Conservation (phyloP, 495 filamentous ascomycete species). For the Neurospora africana region DNA sequence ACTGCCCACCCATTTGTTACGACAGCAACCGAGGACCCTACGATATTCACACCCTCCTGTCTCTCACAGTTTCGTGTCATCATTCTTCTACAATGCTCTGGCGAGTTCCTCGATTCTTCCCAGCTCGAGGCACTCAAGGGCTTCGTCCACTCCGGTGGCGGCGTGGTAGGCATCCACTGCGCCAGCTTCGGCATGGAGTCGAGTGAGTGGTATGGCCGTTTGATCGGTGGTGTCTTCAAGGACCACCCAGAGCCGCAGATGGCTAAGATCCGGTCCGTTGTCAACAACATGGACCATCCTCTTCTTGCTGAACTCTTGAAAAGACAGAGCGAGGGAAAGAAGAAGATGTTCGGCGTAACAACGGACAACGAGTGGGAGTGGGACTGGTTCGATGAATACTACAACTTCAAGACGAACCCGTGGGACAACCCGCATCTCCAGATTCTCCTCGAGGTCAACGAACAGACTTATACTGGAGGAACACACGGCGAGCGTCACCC, state of each 20-base stretch:
- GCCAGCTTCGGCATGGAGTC: conserved; percentile 23
- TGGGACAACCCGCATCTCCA: conserved; percentile 5
- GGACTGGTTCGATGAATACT: conserved; percentile 33
- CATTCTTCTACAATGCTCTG: conserved; percentile 26
- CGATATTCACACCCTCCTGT: conserved; percentile 14
- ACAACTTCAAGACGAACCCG: conserved; percentile 27
- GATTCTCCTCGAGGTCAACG: conserved; percentile 23
- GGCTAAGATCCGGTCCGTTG: conserved; percentile 6
- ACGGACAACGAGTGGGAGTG: conserved; percentile 1
- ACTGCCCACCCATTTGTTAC: conserved; percentile 9
- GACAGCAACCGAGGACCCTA: conserved; percentile 22
- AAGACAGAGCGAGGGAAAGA: not conserved
- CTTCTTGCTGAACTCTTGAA: conserved; percentile 14
- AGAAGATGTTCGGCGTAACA: not conserved
- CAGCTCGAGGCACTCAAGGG: conserved; percentile 20
- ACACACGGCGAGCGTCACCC: conserved; percentile 22
- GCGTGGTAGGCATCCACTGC: conserved; percentile 29
- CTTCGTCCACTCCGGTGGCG: conserved; percentile 23
- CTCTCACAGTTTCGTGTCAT: conserved; percentile 23
- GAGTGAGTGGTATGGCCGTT: conserved; percentile 20
- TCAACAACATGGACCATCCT: conserved; percentile 15
- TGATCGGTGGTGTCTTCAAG: conserved; percentile 27
- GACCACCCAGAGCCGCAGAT: conserved; percentile 24
- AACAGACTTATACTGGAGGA: conserved; percentile 22
- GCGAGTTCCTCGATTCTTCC: conserved; percentile 21